Evolutionary conservation across 1,284 basidiomycete genomes (phyloP).

Genomic region (Taiwanofungus camphoratus): DNA sequence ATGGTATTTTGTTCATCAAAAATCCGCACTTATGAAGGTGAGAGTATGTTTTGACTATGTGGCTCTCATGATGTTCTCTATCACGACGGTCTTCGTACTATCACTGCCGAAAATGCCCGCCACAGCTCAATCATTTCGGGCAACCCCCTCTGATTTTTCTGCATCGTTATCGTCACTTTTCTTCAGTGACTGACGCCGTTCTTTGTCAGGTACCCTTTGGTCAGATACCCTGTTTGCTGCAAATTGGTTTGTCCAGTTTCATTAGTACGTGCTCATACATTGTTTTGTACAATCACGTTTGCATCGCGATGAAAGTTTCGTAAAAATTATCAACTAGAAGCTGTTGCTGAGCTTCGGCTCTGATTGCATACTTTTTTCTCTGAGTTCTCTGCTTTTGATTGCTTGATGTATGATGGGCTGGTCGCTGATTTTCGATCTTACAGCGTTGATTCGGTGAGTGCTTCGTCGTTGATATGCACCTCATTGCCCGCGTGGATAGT

Average conservation of each 20-base stretch:
- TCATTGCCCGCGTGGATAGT: too few species aligned
- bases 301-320: slow-evolving; percentile 32
- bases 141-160: slow-evolving; percentile 61
- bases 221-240: too few species aligned
- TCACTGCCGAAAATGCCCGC: slow-evolving; percentile 81
- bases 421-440: neutral
- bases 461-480: too few species aligned
- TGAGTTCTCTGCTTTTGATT: too few species aligned
- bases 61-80: slow-evolving; percentile 43
- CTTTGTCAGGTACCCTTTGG: too few species aligned
- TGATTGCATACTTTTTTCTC: too few species aligned
- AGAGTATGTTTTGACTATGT: slow-evolving; percentile 13
- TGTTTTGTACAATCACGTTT: neutral
- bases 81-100: slow-evolving; percentile 88
- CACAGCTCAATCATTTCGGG: slow-evolving; percentile 78
- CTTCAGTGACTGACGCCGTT: too few species aligned
- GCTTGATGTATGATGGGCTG: too few species aligned
- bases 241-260: slow-evolving; percentile 3
- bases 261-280: neutral
- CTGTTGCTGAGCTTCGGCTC: slow-evolving; percentile 71
- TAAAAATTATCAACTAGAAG: slow-evolving; percentile 75
- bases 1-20: too few species aligned
- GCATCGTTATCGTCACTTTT: neutral
- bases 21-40: too few species aligned
- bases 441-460: neutral